A percentile compares a stretch with the other conserved stretches of the same genome.
Conservation (phyloP, 2,329 filamentous ascomycete genomes). For the Aureobasidium uvarum region DNA sequence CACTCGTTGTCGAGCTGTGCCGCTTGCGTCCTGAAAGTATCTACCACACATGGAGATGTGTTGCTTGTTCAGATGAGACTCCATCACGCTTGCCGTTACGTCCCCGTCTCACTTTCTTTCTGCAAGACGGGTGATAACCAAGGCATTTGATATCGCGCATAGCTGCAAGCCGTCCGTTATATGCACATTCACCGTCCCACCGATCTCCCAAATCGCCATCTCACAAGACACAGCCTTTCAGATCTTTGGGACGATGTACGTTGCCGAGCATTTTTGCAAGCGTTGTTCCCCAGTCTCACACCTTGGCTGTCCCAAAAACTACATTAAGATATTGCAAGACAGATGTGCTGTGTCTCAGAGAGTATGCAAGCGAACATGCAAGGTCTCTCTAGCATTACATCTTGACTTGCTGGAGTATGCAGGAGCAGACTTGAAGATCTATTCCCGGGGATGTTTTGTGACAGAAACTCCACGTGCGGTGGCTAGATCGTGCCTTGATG, state of each 20-base stretch:
- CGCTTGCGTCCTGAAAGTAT: neutral
- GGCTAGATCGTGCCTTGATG: neutral
- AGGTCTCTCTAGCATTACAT: neutral
- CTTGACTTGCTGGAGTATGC: neutral
- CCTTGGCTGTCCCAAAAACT: neutral
- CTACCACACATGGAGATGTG: neutral
- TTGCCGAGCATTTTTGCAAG: neutral
- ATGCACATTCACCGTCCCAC: neutral
- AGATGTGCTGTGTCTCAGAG: neutral
- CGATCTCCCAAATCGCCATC: neutral
- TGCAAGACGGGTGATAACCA: neutral
- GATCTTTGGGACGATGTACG: neutral
- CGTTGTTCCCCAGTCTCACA: neutral
- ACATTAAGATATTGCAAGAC: neutral
- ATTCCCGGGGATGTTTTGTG: neutral
- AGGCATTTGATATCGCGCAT: neutral
- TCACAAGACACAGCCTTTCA: neutral
- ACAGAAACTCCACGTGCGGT: neutral
- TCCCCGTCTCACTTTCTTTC: neutral
- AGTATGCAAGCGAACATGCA: neutral
- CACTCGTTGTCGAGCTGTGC: neutral
- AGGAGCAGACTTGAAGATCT: neutral
- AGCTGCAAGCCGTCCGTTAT: neutral
- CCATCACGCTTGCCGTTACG: neutral
- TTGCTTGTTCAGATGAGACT: neutral